These are phyloP conservation scores for Leccinum griseonigrum DNA, from an alignment of 1,284 basidiomycete genomes.

Conservation along the genomic window DNA sequence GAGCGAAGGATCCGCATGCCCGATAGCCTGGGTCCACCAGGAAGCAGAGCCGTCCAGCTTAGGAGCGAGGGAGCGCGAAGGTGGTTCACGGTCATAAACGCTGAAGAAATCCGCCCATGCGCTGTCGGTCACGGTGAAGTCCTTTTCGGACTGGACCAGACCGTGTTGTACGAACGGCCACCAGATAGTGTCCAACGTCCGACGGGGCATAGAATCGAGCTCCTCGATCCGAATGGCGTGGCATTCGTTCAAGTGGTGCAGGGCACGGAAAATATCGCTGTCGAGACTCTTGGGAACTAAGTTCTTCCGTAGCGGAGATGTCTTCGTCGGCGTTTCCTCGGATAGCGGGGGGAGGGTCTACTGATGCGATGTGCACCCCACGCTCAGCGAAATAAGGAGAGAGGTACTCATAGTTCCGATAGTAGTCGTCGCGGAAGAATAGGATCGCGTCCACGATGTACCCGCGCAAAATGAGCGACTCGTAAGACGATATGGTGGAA, in stretches of 20 bases:
- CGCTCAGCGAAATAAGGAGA: slow-evolving; percentile 74
- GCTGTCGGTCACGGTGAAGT: slow-evolving; percentile 91
- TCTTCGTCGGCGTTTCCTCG: slow-evolving; percentile 51
- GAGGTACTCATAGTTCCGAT: slow-evolving; percentile 86
- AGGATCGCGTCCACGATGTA: slow-evolving; percentile 89
- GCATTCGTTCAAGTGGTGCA: slow-evolving; percentile 60
- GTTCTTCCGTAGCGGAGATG: slow-evolving; percentile 47
- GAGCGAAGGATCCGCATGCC: slow-evolving; percentile 78
- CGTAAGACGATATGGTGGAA: slow-evolving; percentile 91
- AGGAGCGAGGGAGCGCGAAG: slow-evolving; percentile 48
- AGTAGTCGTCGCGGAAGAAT: slow-evolving; percentile 85
- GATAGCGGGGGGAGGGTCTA: slow-evolving; percentile 61
- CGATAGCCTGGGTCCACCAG: slow-evolving; percentile 97
- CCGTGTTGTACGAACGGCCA: slow-evolving; percentile 98
- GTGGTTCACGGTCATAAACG: slow-evolving; percentile 44
- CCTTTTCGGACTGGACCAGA: slow-evolving; percentile 60
- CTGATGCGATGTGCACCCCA: slow-evolving; percentile 57
- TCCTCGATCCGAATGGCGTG: slow-evolving; percentile 68
- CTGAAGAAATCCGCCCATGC: slow-evolving; percentile 87
- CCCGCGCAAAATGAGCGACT: slow-evolving; percentile 86
- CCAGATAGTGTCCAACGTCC: slow-evolving; percentile 84
- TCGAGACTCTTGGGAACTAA: slow-evolving; percentile 38
- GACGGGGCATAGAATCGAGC: slow-evolving; percentile 74
- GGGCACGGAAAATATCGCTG: slow-evolving; percentile 47
- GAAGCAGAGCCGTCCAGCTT: slow-evolving; percentile 92